Conservation (phyloP, 106 monocot genomes). For the Phalaenopsis aphrodite region DNA sequence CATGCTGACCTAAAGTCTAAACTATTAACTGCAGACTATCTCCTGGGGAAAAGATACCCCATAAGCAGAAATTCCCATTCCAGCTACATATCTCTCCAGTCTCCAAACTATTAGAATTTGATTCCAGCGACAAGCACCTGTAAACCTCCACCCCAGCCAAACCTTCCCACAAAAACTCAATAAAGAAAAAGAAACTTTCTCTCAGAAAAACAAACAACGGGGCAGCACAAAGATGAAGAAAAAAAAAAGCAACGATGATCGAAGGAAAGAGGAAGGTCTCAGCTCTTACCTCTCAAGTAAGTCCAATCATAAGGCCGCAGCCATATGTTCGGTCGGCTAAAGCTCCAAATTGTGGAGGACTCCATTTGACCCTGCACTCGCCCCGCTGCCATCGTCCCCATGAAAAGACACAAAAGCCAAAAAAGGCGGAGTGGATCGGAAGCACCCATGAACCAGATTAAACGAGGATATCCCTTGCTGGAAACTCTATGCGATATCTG, state of each 20-base stretch:
- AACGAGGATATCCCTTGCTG: neutral
- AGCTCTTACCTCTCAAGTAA: constrained; percentile 47
- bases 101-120: neutral
- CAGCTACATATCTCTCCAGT: neutral
- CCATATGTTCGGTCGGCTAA: constrained; percentile 27
- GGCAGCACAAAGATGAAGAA: neutral
- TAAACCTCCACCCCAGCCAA: neutral
- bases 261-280: neutral
- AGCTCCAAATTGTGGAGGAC: constrained; percentile 31
- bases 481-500: neutral
- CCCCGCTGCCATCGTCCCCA: constrained; percentile 1
- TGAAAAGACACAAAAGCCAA: neutral
- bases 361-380: constrained; percentile 12
- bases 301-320: constrained; percentile 60
- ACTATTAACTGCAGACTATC: neutral
- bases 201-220: neutral
- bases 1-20: neutral
- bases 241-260: neutral
- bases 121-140: neutral
- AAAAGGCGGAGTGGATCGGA: neutral
- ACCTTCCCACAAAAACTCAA: neutral
- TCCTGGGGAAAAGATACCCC: neutral
- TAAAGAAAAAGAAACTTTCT: neutral
- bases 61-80: neutral
- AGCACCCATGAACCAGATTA: constrained; percentile 8